Evolutionary conservation across 331 rosid genomes (phyloP), one percentile per base, ranked within the genome.

Genomic region (Rosa hybrid): DNA sequence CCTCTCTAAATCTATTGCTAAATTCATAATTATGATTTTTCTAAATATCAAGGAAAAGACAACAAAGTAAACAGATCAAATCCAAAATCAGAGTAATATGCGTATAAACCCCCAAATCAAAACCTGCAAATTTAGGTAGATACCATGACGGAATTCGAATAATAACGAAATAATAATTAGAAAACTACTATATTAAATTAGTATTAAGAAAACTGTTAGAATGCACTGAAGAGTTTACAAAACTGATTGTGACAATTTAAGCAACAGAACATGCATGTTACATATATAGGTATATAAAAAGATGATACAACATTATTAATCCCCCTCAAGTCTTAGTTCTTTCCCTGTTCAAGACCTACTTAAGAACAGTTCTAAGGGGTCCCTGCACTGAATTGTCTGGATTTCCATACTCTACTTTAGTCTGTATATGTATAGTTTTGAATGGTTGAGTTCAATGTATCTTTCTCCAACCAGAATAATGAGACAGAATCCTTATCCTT

Each of bases 211-310:
- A 70, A n/a, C 20, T 25, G 60, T 71, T 71, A 18, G 17, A 46
- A 23, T 71, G 76, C 38, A 7, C 41, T 48, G 21, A 46, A 12
- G 17, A 46, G 39, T 4, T 3, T 46, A 7, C 4, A 71, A 48
- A 48, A 9, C 17, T 48, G 60, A 48, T 45, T 23, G 44, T 70
- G 76, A 48, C 12, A 13, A 71, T 12, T 71, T 25, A 25, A 48
- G 44, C 76, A 71, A 30, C 76, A 48, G 8, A 71, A 12, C 44
- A 71, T 48, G 60, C 60, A 71, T 71, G 60, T 71, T 70, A 70
- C 11, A 27, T 39, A 68, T 16, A 38, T 34, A 6, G 48, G 4
- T 18, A 68, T 39, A 42, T 6, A 71, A n/a, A 69, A 9, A 63
- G 70, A 45, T 25, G 62, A 49, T 14, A 2, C 44, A 12, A 25